phyloP scores from a whole-genome alignment of 345 rosid genomes.

The Xanthoceras sorbifolium region DNA sequence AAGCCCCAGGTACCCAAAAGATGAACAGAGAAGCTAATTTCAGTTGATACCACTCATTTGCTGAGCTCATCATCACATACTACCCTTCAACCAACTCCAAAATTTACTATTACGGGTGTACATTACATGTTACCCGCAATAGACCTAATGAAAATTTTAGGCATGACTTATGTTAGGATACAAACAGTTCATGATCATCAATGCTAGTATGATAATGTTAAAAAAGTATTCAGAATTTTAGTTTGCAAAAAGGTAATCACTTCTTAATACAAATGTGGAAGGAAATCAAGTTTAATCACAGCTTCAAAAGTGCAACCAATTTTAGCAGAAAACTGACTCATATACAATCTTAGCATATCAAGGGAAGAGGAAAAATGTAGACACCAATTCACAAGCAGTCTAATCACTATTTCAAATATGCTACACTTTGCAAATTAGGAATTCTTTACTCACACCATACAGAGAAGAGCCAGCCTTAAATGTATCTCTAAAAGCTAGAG shows the following conservation, averaged over 20 bases:
- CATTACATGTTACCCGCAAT: not conserved
- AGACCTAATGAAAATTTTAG: conserved; percentile 6
- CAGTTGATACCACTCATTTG: not conserved
- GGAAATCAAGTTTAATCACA: not conserved
- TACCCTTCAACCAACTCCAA: conserved; percentile 2
- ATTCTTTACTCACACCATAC: conserved; percentile 67
- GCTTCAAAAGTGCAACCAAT: not conserved
- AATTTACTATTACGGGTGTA: not conserved
- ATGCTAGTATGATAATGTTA: not conserved
- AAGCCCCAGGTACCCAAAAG: not conserved
- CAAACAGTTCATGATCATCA: not conserved
- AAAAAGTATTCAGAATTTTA: not conserved
- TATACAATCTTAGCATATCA: not conserved
- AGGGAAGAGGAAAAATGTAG: not conserved
- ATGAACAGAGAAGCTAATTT: not conserved
- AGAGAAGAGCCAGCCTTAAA: conserved; percentile 96
- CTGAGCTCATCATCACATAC: not conserved
- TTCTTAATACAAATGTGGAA: not conserved
- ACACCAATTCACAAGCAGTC: not conserved
- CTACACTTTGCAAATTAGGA: not conserved
- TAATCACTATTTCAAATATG: not conserved
- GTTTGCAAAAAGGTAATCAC: not conserved
- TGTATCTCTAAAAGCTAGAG: conserved; percentile 82
- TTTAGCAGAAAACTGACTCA: not conserved
- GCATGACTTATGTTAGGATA: not conserved